Base-by-base conservation (phyloP, 164 flowering plant genomes). In the Nymphaea thermarum region DNA sequence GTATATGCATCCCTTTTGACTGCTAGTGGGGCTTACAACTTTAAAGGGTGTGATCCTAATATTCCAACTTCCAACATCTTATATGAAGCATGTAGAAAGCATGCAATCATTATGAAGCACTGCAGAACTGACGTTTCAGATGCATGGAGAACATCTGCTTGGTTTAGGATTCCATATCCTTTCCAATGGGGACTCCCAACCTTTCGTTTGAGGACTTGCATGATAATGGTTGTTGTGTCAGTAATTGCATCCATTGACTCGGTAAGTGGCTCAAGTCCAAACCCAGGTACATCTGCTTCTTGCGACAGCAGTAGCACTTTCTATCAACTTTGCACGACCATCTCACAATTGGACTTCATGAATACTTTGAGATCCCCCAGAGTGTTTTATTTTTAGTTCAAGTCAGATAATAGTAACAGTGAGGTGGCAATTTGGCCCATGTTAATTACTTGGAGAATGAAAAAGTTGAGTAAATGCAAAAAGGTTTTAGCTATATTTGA, bases 131-230 rank as follows among this genome's bases (percentile, higher is more conserved):
- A 93, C 80, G 96, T 76, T 66, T 93, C 98, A 25, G 78, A 75
- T 78, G 97, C 97, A 62, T 85, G 88, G 96, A 81, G 74, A 71
- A 80, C 87, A 66, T 83, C 98, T 67, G 77, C 82, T 15, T 93
- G 98, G 98, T 83, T 90, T 76, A 75, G 92, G 70, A 75, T 93
- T 66, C 97, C 96, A 5, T 90, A 88, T 70, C 98, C 95, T 67
- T 77, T 92, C n/a, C 98, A 92, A 75, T 92, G 98, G 96, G 98
- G 98, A 53, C 74, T 87, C 63, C 98, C 96, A 16, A 78, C 82
- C 64, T 87, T 93, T 81, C 89, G 77, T 67, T 64, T 84, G 51
- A 82, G 87, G 80, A 93, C 97, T 70, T 83, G 86, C 43, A 43
- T 93, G 65, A 82, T 90, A 75, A 90, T 93, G 98, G 74, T 87